These are phyloP conservation scores for Monascus ruber DNA, from an alignment of 2,329 filamentous ascomycete species.

Conservation along the genomic window DNA sequence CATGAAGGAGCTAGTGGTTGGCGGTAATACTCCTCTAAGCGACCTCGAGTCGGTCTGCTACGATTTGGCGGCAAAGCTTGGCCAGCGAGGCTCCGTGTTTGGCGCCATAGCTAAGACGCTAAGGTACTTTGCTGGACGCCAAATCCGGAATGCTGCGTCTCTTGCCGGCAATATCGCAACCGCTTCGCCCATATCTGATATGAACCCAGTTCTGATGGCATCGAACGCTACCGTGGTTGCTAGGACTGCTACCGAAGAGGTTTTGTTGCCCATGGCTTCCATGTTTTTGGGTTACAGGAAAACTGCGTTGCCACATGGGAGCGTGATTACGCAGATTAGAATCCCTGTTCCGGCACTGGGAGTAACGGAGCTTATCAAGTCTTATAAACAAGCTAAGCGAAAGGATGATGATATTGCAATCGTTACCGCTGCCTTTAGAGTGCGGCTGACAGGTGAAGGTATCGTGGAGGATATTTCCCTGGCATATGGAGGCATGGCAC, in stretches of 20 bases:
- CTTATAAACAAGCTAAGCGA: conserved; percentile 82
- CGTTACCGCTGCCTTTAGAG: conserved; percentile 65
- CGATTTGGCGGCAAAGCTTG: conserved; percentile 61
- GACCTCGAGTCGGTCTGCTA: conserved; percentile 68
- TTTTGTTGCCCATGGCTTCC: conserved; percentile 63
- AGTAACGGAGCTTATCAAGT: conserved; percentile 64
- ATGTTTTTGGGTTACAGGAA: conserved; percentile 77
- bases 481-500: conserved; percentile 81
- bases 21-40: conserved; percentile 72
- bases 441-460: conserved; percentile 53
- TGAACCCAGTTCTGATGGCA: conserved; percentile 76
- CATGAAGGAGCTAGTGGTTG: conserved; percentile 54
- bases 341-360: conserved; percentile 56
- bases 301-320: conserved; percentile 62
- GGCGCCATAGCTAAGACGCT: conserved; percentile 72
- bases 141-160: conserved; percentile 81
- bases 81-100: conserved; percentile 57
- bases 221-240: conserved; percentile 64
- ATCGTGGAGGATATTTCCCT: conserved; percentile 58
- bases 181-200: conserved; percentile 76
- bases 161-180: conserved; percentile 79
- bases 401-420: conserved; percentile 92
- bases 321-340: conserved; percentile 65
- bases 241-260: conserved; percentile 54
- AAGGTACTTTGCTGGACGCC: conserved; percentile 77